Conservation (phyloP, 2,329 filamentous ascomycete genomes). For the Plectosphaerella cucumerina region DNA sequence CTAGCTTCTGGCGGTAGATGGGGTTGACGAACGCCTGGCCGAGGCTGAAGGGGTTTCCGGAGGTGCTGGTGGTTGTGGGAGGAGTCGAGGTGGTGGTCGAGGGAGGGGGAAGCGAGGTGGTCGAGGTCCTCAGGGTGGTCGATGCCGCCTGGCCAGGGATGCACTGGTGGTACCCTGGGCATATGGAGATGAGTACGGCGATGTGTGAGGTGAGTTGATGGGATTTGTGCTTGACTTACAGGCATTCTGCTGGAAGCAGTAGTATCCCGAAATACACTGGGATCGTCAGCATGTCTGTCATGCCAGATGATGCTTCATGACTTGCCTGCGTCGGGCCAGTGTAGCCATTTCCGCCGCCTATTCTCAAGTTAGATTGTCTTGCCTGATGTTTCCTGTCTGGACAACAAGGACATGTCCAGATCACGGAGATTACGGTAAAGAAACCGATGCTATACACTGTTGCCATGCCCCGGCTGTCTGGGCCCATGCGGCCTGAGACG, state of each 20-base stretch:
- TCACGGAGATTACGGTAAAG: background rate
- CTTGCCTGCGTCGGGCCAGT: background rate
- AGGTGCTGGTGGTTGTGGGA: conserved; percentile 1
- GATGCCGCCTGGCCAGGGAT: background rate
- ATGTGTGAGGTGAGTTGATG: too few species aligned
- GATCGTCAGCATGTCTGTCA: background rate
- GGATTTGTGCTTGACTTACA: background rate
- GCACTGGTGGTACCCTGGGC: background rate
- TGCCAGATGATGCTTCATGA: background rate
- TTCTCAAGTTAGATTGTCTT: background rate
- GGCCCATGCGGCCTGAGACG: background rate
- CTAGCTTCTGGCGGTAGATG: conserved; percentile 35
- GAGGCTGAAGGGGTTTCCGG: conserved; percentile 45
- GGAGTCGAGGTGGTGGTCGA: background rate
- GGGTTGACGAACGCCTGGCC: conserved; percentile 43
- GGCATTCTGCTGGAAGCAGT: background rate
- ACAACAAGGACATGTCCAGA: background rate
- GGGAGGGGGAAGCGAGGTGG: background rate
- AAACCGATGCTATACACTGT: background rate
- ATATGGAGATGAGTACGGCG: too few species aligned
- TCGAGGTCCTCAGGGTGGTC: background rate
- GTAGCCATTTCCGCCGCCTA: background rate
- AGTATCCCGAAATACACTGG: background rate
- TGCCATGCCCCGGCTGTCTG: background rate
- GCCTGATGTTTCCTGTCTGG: too few species aligned